These are phyloP conservation scores for Eucalyptus cloeziana DNA, from an alignment of 345 rosid species.

Conservation along the genomic window DNA sequence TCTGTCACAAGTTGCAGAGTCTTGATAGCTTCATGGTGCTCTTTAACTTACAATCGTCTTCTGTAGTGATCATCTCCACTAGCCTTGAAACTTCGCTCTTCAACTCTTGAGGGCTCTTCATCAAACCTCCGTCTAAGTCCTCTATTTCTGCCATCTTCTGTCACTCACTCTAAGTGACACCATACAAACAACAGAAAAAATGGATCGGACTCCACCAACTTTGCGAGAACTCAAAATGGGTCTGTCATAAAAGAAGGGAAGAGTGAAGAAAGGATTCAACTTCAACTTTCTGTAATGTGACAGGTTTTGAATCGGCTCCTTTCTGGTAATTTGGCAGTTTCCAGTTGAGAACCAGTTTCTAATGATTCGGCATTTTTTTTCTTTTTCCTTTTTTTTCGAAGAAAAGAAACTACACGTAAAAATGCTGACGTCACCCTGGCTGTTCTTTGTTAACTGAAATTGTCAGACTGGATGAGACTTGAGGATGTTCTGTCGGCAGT, in stretches of 20 bases:
- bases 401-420: background rate
- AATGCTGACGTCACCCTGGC: background rate
- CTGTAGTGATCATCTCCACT: conserved; percentile 8
- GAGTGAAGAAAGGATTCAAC: background rate
- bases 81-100: conserved; percentile 24
- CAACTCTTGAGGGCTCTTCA: conserved; percentile 5
- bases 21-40: conserved; percentile 12
- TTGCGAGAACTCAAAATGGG: background rate
- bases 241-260: background rate
- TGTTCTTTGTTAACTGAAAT: background rate
- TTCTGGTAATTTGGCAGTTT: background rate
- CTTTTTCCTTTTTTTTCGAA: background rate
- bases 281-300: background rate
- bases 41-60: conserved; percentile 12
- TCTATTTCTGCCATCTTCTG: background rate
- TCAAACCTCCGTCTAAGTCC: background rate
- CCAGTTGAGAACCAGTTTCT: background rate
- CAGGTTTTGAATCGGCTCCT: background rate
- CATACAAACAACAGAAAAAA: background rate
- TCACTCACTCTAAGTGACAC: background rate
- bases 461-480: background rate
- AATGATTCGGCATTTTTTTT: background rate
- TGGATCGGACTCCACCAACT: background rate
- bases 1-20: background rate
- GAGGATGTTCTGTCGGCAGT: background rate